phyloP scores from a whole-genome alignment of 208 protist genomes.

The Leishmania mexicana region DNA sequence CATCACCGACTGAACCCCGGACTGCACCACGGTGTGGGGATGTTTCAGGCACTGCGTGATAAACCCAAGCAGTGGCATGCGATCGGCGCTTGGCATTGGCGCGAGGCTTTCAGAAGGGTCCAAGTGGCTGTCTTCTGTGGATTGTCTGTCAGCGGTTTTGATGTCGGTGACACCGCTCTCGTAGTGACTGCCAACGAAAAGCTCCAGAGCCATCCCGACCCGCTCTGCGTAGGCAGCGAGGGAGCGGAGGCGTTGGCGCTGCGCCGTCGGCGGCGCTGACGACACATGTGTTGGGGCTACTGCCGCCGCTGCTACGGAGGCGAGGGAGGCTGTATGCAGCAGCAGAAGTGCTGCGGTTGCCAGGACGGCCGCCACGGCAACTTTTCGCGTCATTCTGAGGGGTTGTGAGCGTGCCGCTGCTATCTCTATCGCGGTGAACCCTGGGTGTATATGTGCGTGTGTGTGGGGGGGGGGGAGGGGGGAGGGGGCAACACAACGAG shows the following conservation, averaged over 20 bases:
- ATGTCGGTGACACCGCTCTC: background rate
- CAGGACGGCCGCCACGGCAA: background rate
- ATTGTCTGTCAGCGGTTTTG: background rate
- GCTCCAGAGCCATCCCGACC: slow-evolving; percentile 23
- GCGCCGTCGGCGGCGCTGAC: background rate
- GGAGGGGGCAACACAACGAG: background rate
- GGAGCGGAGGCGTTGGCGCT: slow-evolving; percentile 15
- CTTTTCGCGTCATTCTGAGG: background rate
- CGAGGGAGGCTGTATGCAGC: background rate
- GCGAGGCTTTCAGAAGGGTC: background rate
- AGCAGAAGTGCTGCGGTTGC: background rate
- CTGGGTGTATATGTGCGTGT: background rate
- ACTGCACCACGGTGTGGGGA: slow-evolving; percentile 10
- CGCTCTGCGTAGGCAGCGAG: slow-evolving; percentile 32
- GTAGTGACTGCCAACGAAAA: slow-evolving; percentile 4
- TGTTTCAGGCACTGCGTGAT: slow-evolving; percentile 14
- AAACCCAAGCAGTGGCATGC: background rate
- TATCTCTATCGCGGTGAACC: background rate
- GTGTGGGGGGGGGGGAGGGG: background rate
- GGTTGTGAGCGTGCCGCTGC: background rate
- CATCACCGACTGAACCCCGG: background rate
- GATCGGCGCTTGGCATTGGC: background rate
- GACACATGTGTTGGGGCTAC: background rate
- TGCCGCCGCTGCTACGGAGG: background rate
- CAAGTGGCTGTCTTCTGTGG: background rate